Percentiles rank a stretch among this genome's conserved stretches.
Conservation (phyloP, 768 basidiomycete genomes). For the Lactifluus echinatus region DNA sequence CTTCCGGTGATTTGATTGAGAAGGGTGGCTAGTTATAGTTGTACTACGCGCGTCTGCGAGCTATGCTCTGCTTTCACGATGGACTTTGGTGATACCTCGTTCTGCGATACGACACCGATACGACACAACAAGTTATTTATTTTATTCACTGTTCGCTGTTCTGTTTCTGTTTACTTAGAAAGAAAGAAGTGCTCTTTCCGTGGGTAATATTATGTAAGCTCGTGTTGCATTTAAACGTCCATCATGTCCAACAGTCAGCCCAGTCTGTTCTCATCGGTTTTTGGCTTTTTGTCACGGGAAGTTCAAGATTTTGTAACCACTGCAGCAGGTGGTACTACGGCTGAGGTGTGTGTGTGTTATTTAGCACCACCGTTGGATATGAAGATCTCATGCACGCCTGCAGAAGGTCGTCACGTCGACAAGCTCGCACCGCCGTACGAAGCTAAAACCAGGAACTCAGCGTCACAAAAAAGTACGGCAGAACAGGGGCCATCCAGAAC, state of each 20-base stretch:
- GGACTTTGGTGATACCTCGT: conserved; percentile 1
- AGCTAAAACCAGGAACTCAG: background rate
- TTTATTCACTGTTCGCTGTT: background rate
- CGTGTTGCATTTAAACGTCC: background rate
- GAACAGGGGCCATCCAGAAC: background rate
- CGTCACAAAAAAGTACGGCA: background rate
- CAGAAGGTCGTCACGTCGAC: background rate
- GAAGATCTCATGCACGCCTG: background rate
- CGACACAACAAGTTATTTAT: conserved; percentile 2
- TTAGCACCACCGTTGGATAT: background rate
- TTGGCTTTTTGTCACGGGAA: conserved; percentile 63
- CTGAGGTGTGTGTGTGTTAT: conserved; percentile 13
- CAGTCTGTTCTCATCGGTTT: conserved; percentile 53
- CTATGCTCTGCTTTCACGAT: background rate
- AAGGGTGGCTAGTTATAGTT: conserved; percentile 6
- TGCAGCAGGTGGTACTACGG: conserved; percentile 41
- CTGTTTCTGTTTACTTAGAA: no score
- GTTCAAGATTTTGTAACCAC: conserved; percentile 60
- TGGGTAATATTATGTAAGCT: conserved; percentile 16
- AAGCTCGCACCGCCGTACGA: background rate
- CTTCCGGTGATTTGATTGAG: conserved; percentile 10
- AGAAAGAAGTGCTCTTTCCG: background rate
- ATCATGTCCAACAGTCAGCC: conserved; percentile 6
- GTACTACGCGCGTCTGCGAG: conserved; percentile 4
- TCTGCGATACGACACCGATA: background rate